Percentiles rank a stretch among this genome's conserved stretches.
phyloP scores from a whole-genome alignment of 2,329 filamentous ascomycete genomes.

The Mycogone perniciosa region DNA sequence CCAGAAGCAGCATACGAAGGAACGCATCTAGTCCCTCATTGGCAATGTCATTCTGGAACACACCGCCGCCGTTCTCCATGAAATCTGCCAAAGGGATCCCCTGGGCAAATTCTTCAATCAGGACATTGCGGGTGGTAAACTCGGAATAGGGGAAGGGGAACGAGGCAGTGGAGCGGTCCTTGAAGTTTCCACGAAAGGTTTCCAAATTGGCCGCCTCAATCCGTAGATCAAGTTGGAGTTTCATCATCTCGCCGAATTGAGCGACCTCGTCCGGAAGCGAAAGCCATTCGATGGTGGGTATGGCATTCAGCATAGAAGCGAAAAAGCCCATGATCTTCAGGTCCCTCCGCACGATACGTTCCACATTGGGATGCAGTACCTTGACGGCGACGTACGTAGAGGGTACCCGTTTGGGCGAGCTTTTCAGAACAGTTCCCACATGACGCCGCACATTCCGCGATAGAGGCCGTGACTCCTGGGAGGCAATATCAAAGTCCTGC shows the following conservation, averaged over 20 bases:
- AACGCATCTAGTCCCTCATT: constrained; percentile 94
- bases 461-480: constrained; percentile 40
- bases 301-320: constrained; percentile 71
- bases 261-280: constrained; percentile 89
- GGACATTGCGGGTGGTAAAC: constrained; percentile 84
- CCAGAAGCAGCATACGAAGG: constrained; percentile 89
- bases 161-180: constrained; percentile 83
- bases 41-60: constrained; percentile 90
- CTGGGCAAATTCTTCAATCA: constrained; percentile 93
- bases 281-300: constrained; percentile 95
- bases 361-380: constrained; percentile 86
- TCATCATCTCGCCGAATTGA: constrained; percentile 99
- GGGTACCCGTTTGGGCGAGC: constrained; percentile 74
- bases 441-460: constrained; percentile 68
- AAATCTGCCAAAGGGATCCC: constrained; percentile 89
- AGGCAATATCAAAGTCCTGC: constrained; percentile 47
- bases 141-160: constrained; percentile 92
- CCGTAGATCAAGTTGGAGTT: constrained; percentile 86
- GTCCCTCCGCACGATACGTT: constrained; percentile 84
- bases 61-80: constrained; percentile 81
- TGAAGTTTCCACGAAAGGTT: constrained; percentile 86
- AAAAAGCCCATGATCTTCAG: constrained; percentile 93
- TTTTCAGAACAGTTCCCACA: constrained; percentile 81
- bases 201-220: constrained; percentile 90
- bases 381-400: constrained; percentile 94